Conservation (phyloP, 2,329 filamentous ascomycete species). For the Aspergillus ibericus region DNA sequence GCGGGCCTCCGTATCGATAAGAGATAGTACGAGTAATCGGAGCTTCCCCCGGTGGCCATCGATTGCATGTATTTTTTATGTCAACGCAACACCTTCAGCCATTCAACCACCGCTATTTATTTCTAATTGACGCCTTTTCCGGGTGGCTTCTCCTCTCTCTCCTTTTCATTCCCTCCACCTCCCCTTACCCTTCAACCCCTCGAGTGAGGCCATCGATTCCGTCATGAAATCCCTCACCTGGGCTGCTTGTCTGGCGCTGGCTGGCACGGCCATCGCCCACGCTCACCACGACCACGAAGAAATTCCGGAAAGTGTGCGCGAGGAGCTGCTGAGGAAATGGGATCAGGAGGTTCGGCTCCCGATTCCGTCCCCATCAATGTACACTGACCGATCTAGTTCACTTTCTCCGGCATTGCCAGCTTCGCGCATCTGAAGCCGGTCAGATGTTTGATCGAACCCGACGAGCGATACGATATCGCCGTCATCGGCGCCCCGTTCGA, state of each 20-base stretch:
- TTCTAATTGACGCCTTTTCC: not conserved
- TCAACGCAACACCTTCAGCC: not conserved
- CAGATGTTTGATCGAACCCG: constrained; percentile 67
- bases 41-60: not conserved
- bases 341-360: constrained; percentile 43
- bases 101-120: constrained; percentile 11
- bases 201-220: not conserved
- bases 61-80: constrained; percentile 2
- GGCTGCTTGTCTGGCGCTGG: constrained; percentile 33
- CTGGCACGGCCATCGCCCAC: constrained; percentile 33
- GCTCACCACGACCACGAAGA: constrained; percentile 45
- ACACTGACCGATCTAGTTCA: constrained; percentile 48
- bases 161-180: not conserved
- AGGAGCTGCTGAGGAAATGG: constrained; percentile 50
- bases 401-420: constrained; percentile 71
- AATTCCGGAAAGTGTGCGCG: constrained; percentile 40
- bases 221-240: constrained; percentile 32
- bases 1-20: constrained; percentile 25
- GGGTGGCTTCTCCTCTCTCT: not conserved
- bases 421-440: constrained; percentile 71
- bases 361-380: too few species aligned
- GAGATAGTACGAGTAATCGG: constrained; percentile 8
- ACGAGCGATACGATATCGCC: constrained; percentile 67
- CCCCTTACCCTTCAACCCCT: not conserved
- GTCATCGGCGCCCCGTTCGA: constrained; percentile 74